These are phyloP conservation scores for Trypanosoma cruzi DNA, from an alignment of 208 protist genomes.

Conservation along the genomic window DNA sequence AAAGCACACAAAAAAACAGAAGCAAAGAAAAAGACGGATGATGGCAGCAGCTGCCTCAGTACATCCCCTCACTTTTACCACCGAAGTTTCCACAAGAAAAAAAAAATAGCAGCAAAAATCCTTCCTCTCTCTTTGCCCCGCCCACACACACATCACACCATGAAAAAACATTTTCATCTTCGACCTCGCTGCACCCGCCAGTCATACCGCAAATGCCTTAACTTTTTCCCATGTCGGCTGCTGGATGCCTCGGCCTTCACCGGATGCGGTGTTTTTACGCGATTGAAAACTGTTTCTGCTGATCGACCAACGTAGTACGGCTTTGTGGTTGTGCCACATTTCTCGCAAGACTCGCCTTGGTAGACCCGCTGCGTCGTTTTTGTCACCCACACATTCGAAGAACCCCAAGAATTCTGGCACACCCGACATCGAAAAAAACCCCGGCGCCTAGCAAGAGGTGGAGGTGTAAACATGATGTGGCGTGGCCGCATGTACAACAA, in stretches of 20 bases:
- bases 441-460: conserved; percentile 66
- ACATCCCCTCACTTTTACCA: background rate
- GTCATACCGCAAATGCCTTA: conserved; percentile 81
- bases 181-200: conserved; percentile 65
- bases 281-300: conserved; percentile 87
- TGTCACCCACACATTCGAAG: conserved; percentile 86
- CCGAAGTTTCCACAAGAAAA: background rate
- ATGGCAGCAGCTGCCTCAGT: background rate
- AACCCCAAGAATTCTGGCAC: conserved; percentile 70
- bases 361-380: conserved; percentile 90
- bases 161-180: conserved; percentile 5
- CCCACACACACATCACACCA: no score
- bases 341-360: conserved; percentile 86
- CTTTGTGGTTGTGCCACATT: conserved; percentile 84
- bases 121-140: background rate
- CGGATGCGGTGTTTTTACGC: conserved; percentile 63
- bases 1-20: no score
- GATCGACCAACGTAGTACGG: conserved; percentile 86
- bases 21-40: background rate
- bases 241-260: conserved; percentile 75
- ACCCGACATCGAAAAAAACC: conserved; percentile 74
- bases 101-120: background rate
- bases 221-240: conserved; percentile 61
- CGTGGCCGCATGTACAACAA: conserved; percentile 64
- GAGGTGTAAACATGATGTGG: conserved; percentile 90